Conservation (phyloP, 1,139 yeast species). For the Taphrina pruni region DNA sequence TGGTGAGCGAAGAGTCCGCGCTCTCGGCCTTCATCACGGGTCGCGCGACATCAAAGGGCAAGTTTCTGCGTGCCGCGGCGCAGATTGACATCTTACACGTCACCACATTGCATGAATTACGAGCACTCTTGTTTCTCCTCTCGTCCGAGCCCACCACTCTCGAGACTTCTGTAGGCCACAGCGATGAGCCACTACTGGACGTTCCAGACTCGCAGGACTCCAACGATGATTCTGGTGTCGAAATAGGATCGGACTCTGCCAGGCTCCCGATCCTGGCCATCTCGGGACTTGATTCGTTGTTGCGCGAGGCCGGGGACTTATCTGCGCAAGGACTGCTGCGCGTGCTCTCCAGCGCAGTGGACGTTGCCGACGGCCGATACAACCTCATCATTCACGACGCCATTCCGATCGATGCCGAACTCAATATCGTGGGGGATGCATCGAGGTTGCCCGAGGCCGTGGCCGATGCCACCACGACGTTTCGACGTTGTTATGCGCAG, state of each 20-base stretch:
- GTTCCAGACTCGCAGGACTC: slow-evolving; percentile 32
- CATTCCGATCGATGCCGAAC: slow-evolving; percentile 16
- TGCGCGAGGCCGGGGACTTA: slow-evolving; percentile 13
- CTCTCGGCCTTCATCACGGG: background rate
- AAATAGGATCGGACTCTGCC: too few relatives aligned
- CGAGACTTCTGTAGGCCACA: background rate
- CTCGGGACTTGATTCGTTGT: slow-evolving; percentile 12
- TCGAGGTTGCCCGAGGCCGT: slow-evolving; percentile 1
- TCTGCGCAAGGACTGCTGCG: slow-evolving; percentile 11
- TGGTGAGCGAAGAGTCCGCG: slow-evolving; percentile 14
- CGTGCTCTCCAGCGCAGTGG: background rate
- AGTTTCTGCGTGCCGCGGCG: slow-evolving; percentile 14
- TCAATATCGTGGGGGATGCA: slow-evolving; percentile 5
- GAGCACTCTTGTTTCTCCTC: slow-evolving; percentile 13
- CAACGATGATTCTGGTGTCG: background rate
- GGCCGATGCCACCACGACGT: slow-evolving; percentile 5
- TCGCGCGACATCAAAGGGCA: slow-evolving; percentile 6
- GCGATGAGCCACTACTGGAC: background rate
- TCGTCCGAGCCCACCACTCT: background rate
- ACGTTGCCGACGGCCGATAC: background rate
- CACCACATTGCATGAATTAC: slow-evolving; percentile 15
- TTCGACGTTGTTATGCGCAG: slow-evolving; percentile 7
- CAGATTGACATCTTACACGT: slow-evolving; percentile 11
- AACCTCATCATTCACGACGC: slow-evolving; percentile 15
- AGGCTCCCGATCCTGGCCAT: slow-evolving; percentile 13